Base-by-base conservation (phyloP, 2,329 filamentous ascomycete species). In the Emmonsiellopsis sp. region DNA sequence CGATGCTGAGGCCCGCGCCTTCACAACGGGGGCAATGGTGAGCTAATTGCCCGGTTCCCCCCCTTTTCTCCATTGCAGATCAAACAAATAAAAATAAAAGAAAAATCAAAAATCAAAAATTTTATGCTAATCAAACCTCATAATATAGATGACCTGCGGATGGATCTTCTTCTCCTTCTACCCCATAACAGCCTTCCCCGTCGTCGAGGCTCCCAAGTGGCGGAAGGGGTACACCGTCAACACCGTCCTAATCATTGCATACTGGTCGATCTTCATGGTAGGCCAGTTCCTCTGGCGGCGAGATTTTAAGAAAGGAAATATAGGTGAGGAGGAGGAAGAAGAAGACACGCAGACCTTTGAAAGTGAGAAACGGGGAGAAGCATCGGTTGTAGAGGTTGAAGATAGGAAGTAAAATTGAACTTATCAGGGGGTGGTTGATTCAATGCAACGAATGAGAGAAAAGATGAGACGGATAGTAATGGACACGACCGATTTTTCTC, bases 211-310 rank as follows among this genome's bases (percentile, higher is more conserved):
- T 0, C 75, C 76, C 0, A 64, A 70, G 34, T 79, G 76, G 76
- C 70, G 61, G 2, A 74, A 74, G 33, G 75, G 76, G 0, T 78
- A 75, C 66, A 73, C 74, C 0, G 69, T 76, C 6, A 70, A 73
- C 2, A 68, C 77, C 46, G 69, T 67, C 0, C 78, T 78, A 48
- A 70, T 72, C 39, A 62, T 74, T 44, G 59, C 75, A 2, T 64
- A 75, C 27, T 77, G 73, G 74, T 56, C 59, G 40, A 68, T 68
- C 6, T 75, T 75, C 53, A 55, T 73, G 11, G 56, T 65, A 5
- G 68, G 68, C 33, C 63, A 74, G 40, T 61, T 69, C 14, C 44
- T 74, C 4, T 67, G 74, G 32, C 8, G 45, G 32, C 17, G 45
- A 21, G 45, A 48, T 48, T 13, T 10, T 1, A 48, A 48, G 32